These are phyloP conservation scores for Chlorella variabilis DNA, from an alignment of 163 green algal genomes.

Conservation along the genomic window DNA sequence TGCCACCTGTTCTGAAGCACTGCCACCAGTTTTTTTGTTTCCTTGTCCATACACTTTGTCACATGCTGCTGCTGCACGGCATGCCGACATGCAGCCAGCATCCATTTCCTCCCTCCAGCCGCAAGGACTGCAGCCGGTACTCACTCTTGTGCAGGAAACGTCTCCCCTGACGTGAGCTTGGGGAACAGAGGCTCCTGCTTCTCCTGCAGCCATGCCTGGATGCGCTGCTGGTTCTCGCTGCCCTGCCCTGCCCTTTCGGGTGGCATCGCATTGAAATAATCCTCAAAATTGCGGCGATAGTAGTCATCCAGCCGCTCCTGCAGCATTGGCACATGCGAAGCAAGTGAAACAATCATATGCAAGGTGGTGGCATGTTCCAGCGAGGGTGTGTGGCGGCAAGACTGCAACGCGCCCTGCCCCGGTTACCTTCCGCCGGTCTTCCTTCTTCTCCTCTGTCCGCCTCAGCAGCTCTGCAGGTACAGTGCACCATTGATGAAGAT, in stretches of 20 bases:
- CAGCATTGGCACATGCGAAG: too few species aligned
- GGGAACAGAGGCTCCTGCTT: constrained; percentile 9
- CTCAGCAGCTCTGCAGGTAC: constrained; percentile 52
- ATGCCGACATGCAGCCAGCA: neutral
- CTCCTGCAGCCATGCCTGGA: constrained; percentile 36
- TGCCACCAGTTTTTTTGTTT: too few species aligned
- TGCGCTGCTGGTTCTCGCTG: constrained; percentile 14
- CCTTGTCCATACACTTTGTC: too few species aligned
- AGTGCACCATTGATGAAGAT: neutral
- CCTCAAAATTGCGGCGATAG: constrained; percentile 57
- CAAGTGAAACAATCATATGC: too few species aligned
- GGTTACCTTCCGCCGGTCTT: constrained; percentile 44
- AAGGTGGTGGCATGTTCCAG: too few species aligned
- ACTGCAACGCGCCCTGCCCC: too few species aligned
- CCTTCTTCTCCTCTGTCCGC: constrained; percentile 62
- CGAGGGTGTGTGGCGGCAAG: too few species aligned
- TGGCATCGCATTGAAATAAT: constrained; percentile 24
- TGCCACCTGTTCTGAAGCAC: too few species aligned
- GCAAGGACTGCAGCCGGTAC: too few species aligned
- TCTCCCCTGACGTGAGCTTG: neutral
- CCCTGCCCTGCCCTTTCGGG: neutral
- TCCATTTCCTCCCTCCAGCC: neutral
- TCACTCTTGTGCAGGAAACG: constrained; percentile 1
- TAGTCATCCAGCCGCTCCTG: constrained; percentile 63
- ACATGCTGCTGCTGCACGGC: too few species aligned